These are phyloP conservation scores for Hymenoscyphus scutula DNA, from an alignment of 2,329 filamentous ascomycete species.

Conservation along the genomic window DNA sequence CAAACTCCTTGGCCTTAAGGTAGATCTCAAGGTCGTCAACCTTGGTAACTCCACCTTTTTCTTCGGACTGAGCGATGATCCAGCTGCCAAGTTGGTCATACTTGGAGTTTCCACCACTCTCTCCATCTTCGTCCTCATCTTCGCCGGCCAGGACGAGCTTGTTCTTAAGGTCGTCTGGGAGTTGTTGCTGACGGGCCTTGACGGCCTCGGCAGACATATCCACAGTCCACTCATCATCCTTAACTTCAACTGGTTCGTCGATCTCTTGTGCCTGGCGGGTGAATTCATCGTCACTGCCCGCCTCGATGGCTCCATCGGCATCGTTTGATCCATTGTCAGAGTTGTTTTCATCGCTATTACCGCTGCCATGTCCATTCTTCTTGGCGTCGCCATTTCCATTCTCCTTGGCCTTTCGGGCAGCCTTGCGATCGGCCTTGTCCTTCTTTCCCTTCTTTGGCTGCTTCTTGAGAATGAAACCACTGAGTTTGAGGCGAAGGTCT, in stretches of 20 bases:
- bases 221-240: slow-evolving; percentile 92
- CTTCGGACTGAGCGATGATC: slow-evolving; percentile 73
- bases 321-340: slow-evolving; percentile 55
- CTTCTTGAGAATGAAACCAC: slow-evolving; percentile 96
- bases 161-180: slow-evolving; percentile 93
- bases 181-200: slow-evolving; percentile 87
- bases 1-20: slow-evolving; percentile 93
- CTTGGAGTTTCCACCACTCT: slow-evolving; percentile 68
- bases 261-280: slow-evolving; percentile 74
- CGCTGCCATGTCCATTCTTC: slow-evolving; percentile 54
- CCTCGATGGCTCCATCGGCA: slow-evolving; percentile 58
- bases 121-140: slow-evolving; percentile 77
- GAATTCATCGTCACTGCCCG: slow-evolving; percentile 87
- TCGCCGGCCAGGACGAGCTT: slow-evolving; percentile 79
- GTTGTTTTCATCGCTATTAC: slow-evolving; percentile 57
- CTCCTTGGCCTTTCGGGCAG: slow-evolving; percentile 80
- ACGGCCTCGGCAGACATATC: slow-evolving; percentile 96
- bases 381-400: slow-evolving; percentile 53
- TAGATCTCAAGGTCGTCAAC: slow-evolving; percentile 90
- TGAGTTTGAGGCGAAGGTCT: slow-evolving; percentile 91
- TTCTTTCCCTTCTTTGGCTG: slow-evolving; percentile 93
- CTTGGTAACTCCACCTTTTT: slow-evolving; percentile 71
- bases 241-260: slow-evolving; percentile 63
- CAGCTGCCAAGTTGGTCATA: slow-evolving; percentile 94
- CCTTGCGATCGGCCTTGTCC: slow-evolving; percentile 90